Base-by-base conservation (phyloP, 2,329 filamentous ascomycete genomes). In the Ceratocystiopsis minuta region DNA sequence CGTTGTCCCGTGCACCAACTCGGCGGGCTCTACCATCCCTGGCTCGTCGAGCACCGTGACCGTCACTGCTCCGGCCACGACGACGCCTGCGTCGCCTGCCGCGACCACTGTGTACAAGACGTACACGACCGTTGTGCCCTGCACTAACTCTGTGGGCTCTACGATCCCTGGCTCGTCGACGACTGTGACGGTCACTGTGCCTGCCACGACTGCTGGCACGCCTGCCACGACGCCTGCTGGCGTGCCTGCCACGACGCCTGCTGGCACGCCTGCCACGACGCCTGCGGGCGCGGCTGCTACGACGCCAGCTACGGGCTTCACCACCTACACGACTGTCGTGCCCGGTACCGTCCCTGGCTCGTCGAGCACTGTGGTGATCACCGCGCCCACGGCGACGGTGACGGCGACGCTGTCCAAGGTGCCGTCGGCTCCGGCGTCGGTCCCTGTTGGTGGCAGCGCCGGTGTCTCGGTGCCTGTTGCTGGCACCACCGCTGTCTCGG, bases 91-190 rank as follows among this genome's bases (percentile, higher is more conserved):
- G 18, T 53, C 62, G 38, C 57, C 62, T 6, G 37, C 32, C 14
- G 57, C 55, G 39, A 72, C 71, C 44, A 68, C 66, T 45, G 60
- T 72, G 52, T 53, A 57, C 36, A 58, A 70, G 44, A 56, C 57
- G 42, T 63, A 65, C 52, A 75, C 70, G 50, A 65, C 68, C 32
- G 58, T 71, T 34, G 60, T 70, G 34, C 62, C 67, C 39, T 66
- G 60, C 54, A 66, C 64, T 37, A 58, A 70, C 49, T 55, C 55
- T 34, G 60, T 62, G 36, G 64, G 63, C 49, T 32, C 56, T 44
- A 60, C 60, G 45, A 61, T 73, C 52, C 60, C 67, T 42, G 64
- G 63, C 55, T 67, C 67, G 46, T 68, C 62, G 55, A 63, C 65
- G 55, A 65, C 63, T 7, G 20, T 20, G 20, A 20, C 20, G 4